phyloP scores from a whole-genome alignment of 176 grass and related monocot species.

The Rhynchospora tenuis region DNA sequence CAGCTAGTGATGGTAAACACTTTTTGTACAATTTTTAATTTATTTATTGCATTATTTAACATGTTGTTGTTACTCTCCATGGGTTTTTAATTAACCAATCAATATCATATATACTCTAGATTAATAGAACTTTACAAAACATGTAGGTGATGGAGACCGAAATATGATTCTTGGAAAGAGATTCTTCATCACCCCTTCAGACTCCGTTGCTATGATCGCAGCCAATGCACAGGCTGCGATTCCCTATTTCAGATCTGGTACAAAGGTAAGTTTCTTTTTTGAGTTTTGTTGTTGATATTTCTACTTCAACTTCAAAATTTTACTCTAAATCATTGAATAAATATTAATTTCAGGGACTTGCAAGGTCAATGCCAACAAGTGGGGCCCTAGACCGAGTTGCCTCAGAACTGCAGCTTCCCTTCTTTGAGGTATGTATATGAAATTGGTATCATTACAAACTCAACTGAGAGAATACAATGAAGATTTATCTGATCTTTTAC shows the following conservation, averaged over 20 bases:
- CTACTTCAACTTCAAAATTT: slow-evolving; percentile 4
- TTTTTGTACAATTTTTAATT: slow-evolving; percentile 3
- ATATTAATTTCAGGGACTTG: slow-evolving; percentile 57
- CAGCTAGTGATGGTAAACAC: slow-evolving; percentile 88
- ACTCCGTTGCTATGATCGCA: slow-evolving; percentile 93
- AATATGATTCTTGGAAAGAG: slow-evolving; percentile 90
- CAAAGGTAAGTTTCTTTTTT: slow-evolving; percentile 43
- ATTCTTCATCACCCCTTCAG: slow-evolving; percentile 93
- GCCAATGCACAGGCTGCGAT: slow-evolving; percentile 76
- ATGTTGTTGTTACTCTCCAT: background rate
- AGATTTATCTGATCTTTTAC: background rate
- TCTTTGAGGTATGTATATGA: slow-evolving; percentile 64
- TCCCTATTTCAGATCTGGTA: slow-evolving; percentile 81
- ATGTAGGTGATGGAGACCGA: slow-evolving; percentile 77
- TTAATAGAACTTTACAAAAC: too few species aligned
- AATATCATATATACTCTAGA: too few species aligned
- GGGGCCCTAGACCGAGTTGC: slow-evolving; percentile 81
- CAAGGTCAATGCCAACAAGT: slow-evolving; percentile 96
- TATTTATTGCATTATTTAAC: slow-evolving; percentile 18
- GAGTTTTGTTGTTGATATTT: slow-evolving; percentile 9
- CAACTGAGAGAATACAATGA: background rate
- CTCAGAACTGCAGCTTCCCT: slow-evolving; percentile 65
- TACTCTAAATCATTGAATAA: slow-evolving; percentile 19
- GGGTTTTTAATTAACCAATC: too few species aligned
- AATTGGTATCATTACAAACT: background rate